Evolutionary conservation across 257 asterid species (phyloP).

Genomic region (Rubia yunnanensis): DNA sequence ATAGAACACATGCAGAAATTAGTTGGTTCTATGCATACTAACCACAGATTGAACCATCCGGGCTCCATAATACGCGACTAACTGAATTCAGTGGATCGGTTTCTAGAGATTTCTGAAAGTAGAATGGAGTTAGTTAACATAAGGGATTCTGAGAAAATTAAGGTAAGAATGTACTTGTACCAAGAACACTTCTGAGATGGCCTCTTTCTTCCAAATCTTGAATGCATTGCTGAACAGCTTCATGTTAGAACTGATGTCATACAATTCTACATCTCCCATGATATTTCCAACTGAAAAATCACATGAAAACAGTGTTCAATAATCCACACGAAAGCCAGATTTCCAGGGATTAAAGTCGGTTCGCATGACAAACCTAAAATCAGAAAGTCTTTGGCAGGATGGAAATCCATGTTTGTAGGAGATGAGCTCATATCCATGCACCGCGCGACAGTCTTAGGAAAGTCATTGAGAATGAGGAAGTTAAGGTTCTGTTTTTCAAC

Average conservation of each 20-base stretch:
- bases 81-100: conserved; percentile 28
- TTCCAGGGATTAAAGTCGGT: conserved; percentile 8
- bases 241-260: conserved; percentile 38
- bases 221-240: conserved; percentile 37
- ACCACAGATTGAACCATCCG: conserved; percentile 58
- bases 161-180: conserved; percentile 25
- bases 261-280: conserved; percentile 50
- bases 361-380: conserved; percentile 40
- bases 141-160: background rate
- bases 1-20: background rate
- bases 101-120: conserved; percentile 33
- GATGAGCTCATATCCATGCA: conserved; percentile 29
- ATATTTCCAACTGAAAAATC: conserved; percentile 44
- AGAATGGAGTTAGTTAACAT: background rate
- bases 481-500: conserved; percentile 15
- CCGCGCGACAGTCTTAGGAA: conserved; percentile 44
- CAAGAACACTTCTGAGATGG: conserved; percentile 26
- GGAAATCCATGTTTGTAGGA: conserved; percentile 60
- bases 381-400: conserved; percentile 53
- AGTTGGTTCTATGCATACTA: conserved; percentile 8
- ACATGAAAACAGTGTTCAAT: conserved; percentile 7
- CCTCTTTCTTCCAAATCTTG: conserved; percentile 24
- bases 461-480: conserved; percentile 23
- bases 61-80: conserved; percentile 54
- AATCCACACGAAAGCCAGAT: too few relatives aligned